Evolutionary conservation across 352 stramenopile genomes (phyloP), one percentile per base, ranked within the genome.

Genomic region (Phytophthora melonis): DNA sequence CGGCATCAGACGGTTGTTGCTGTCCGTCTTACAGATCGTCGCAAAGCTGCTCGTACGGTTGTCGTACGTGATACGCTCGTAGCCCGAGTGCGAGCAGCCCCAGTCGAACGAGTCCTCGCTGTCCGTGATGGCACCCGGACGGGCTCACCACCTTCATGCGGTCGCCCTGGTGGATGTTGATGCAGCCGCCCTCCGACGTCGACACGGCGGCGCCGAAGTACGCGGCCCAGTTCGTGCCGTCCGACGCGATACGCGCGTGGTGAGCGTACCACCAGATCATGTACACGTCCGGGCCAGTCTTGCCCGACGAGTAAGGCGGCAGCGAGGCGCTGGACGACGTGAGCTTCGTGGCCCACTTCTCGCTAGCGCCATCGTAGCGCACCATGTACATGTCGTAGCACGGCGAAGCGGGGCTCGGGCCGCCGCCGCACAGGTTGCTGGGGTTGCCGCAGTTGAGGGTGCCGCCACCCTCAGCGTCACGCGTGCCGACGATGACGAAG

Each of bases 211-310:
- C 18, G 81, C 81, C 81, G 39, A 86, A 88, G 72, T 86, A 88
- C 49, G 79, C 75, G 14, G 79, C 81, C 81, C 81, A 88, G 81
- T 86, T 84, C 8, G 68, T 75, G 43, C 79, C 79, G 63, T 88
- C 79, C 65, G 53, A 88, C 19, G 79, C 79, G 53, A 88, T 77
- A 10, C 81, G 81, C 13, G 79, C 81, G 68, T 88, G 81, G 65
- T 88, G 81, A 0, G 81, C 79, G 72, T 88, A 88, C 81, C 81
- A 88, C 79, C 77, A 86, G 70, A 86, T 81, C 79, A 86, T 86
- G 60, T 68, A 86, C 36, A 86, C 81, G 23, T 88, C 63, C 2
- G 59, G 3, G 3, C 79, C 81, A 0, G 79, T 85, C 30, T 69
- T 75, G 23, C 47, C 69, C 1, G 66, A 74, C 58, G 81, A 88